These are phyloP conservation scores for Pseudocercospora crystallina DNA, from an alignment of 2,329 filamentous ascomycete species.

Conservation along the genomic window DNA sequence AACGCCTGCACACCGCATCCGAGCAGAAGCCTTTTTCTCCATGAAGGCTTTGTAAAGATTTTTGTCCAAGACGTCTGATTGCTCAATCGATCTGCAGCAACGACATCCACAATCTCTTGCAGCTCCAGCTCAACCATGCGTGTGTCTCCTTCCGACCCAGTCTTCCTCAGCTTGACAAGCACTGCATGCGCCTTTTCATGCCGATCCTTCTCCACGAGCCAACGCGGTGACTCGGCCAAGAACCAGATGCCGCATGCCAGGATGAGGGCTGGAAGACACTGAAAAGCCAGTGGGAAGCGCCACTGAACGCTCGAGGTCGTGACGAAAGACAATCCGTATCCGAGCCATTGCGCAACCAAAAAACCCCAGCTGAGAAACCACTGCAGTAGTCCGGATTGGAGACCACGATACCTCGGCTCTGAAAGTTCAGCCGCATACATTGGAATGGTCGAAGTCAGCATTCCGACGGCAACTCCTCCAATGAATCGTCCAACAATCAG, in stretches of 20 bases:
- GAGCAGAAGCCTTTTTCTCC: conserved; percentile 49
- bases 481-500: conserved; percentile 34
- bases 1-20: conserved; percentile 46
- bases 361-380: conserved; percentile 43
- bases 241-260: conserved; percentile 35
- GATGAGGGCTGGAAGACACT: conserved; percentile 40
- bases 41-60: conserved; percentile 33
- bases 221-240: conserved; percentile 37
- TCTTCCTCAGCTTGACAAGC: conserved; percentile 33
- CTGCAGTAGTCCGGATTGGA: conserved; percentile 33
- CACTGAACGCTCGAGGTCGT: conserved; percentile 28
- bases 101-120: conserved; percentile 55
- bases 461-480: conserved; percentile 31
- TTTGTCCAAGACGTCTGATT: conserved; percentile 31
- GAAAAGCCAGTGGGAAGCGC: conserved; percentile 50
- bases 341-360: conserved; percentile 41
- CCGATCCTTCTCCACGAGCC: conserved; percentile 33
- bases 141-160: conserved; percentile 50
- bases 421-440: conserved; percentile 38
- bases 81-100: conserved; percentile 42
- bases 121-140: conserved; percentile 50
- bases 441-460: conserved; percentile 32
- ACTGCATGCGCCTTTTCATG: conserved; percentile 33
- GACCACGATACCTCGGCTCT: conserved; percentile 28
- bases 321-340: conserved; percentile 30